Conservation (phyloP, 2,329 filamentous ascomycete genomes). For the Xylaria sp. region DNA sequence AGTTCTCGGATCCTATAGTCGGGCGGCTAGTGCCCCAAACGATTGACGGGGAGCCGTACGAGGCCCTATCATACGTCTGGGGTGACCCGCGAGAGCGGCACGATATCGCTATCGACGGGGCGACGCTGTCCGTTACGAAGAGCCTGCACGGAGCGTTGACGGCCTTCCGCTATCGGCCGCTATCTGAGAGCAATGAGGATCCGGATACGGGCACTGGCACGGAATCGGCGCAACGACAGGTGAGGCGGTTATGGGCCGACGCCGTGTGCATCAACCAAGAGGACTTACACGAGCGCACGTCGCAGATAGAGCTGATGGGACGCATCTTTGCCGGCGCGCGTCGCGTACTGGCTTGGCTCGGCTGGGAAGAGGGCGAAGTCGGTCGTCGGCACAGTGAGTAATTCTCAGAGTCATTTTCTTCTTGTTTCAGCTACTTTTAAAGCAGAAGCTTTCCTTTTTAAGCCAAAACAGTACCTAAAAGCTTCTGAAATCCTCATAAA, state of each 20-base stretch:
- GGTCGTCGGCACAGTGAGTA: constrained; percentile 9
- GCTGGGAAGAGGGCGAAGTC: constrained; percentile 22
- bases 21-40: constrained; percentile 24
- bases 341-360: constrained; percentile 27
- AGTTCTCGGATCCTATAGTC: constrained; percentile 24
- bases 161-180: constrained; percentile 21
- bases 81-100: constrained; percentile 21
- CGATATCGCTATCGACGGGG: constrained; percentile 21
- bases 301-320: constrained; percentile 26
- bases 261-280: constrained; percentile 28
- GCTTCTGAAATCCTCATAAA: too few species aligned
- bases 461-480: too few species aligned
- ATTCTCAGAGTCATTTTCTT: too few species aligned
- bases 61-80: constrained; percentile 27
- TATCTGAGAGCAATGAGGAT: neutral
- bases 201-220: neutral
- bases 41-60: constrained; percentile 24
- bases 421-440: too few species aligned
- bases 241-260: constrained; percentile 23
- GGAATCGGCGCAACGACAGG: neutral
- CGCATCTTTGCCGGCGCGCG: constrained; percentile 27
- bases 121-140: constrained; percentile 16
- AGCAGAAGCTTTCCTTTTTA: too few species aligned
- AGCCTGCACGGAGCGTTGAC: constrained; percentile 20
- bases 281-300: constrained; percentile 21